Evolutionary conservation across 129 eudicot species (phyloP).

Genomic region (Helichrysum umbraculigerum): DNA sequence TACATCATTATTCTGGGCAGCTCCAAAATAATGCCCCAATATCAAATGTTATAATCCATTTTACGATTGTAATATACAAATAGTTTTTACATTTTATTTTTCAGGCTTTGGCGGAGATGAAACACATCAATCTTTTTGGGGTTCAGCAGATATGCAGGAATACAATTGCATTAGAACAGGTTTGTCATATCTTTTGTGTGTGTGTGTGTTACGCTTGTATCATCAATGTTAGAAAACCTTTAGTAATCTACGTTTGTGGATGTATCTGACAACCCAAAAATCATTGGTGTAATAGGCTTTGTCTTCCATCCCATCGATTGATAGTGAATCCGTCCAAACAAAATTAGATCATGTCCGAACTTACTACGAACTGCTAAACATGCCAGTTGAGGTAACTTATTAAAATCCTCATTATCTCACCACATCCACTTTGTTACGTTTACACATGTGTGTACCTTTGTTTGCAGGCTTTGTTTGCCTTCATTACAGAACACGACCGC

Average conservation of each 20-base stretch:
- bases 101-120: constrained; percentile 91
- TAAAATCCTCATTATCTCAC: background rate
- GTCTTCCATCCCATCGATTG: constrained; percentile 86
- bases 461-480: constrained; percentile 93
- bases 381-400: constrained; percentile 90
- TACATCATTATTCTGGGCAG: constrained; percentile 5
- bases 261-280: constrained; percentile 3
- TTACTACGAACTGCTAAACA: constrained; percentile 85
- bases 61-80: constrained; percentile 22
- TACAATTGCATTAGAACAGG: constrained; percentile 99
- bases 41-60: background rate
- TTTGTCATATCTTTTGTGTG: constrained; percentile 25
- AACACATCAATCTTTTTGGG: constrained; percentile 91
- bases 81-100: constrained; percentile 6
- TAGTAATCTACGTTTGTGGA: constrained; percentile 2
- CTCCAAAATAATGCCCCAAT: background rate
- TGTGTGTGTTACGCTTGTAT: background rate
- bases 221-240: background rate
- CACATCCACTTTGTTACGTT: background rate
- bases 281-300: constrained; percentile 57
- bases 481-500: constrained; percentile 73
- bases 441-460: constrained; percentile 2
- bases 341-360: constrained; percentile 86
- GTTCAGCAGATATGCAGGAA: constrained; percentile 98
- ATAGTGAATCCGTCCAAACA: constrained; percentile 78